Conservation (phyloP, 2,329 filamentous ascomycete genomes). For the Ploettnerulaceae sp. region DNA sequence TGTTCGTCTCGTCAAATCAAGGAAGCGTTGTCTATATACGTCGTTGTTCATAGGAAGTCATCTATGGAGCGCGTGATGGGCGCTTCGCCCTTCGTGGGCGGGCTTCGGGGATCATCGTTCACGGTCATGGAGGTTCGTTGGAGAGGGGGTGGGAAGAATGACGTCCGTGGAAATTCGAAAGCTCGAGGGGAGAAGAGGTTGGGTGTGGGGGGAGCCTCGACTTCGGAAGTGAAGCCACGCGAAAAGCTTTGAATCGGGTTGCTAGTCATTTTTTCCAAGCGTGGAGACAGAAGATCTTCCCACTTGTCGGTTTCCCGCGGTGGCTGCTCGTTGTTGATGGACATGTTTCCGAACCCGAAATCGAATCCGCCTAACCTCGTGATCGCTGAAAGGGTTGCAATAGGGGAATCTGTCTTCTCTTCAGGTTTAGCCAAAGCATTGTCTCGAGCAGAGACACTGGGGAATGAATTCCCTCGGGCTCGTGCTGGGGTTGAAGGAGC, state of each 20-base stretch:
- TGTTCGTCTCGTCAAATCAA: conserved; percentile 1
- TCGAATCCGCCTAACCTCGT: conserved; percentile 27
- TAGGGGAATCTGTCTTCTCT: conserved; percentile 13
- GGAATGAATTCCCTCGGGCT: conserved; percentile 49
- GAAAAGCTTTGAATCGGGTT: conserved; percentile 30
- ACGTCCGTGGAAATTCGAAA: conserved; percentile 67
- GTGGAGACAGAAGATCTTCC: conserved; percentile 32
- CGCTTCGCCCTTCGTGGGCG: conserved; percentile 66
- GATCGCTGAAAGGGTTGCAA: conserved; percentile 18
- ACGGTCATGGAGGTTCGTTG: conserved; percentile 28
- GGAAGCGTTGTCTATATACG: conserved; percentile 5
- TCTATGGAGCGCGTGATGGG: conserved; percentile 76
- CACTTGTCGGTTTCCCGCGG: conserved; percentile 20
- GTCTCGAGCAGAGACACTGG: conserved; percentile 34
- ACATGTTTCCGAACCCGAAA: conserved; percentile 28
- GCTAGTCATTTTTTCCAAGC: conserved; percentile 32
- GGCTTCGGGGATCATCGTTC: conserved; percentile 64
- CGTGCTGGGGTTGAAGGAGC: conserved; percentile 43
- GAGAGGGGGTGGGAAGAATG: conserved; percentile 49
- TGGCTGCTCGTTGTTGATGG: conserved; percentile 12
- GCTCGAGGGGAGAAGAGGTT: conserved; percentile 60
- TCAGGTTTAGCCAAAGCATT: conserved; percentile 12
- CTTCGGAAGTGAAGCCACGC: conserved; percentile 17
- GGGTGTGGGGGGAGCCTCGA: conserved; percentile 25
- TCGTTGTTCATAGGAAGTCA: conserved; percentile 58